These are phyloP conservation scores for Pseudoscleropodium purum DNA, from an alignment of 225 moss, liverwort and hornwort species.

Conservation along the genomic window DNA sequence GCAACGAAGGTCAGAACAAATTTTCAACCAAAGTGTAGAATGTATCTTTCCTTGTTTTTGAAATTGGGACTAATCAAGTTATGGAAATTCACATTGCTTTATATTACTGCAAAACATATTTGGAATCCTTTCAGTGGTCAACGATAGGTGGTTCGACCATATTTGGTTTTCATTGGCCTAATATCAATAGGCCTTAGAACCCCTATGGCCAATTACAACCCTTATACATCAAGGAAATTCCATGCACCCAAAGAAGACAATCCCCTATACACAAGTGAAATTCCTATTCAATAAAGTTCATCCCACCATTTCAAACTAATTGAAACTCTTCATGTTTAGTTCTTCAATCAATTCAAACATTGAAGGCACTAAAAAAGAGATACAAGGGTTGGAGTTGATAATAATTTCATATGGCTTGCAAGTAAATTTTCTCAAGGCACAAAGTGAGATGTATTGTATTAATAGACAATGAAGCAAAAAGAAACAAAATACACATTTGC, in stretches of 20 bases:
- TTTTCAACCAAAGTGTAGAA: too few relatives aligned
- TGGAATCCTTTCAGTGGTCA: too few relatives aligned
- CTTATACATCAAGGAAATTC: fast-evolving
- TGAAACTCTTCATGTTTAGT: neutral
- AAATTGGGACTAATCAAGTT: too few relatives aligned
- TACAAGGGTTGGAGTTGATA: neutral
- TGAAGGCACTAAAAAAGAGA: neutral
- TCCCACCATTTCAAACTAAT: neutral
- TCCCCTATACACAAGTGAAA: neutral
- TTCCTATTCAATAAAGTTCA: neutral
- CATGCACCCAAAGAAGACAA: neutral
- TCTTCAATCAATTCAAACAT: neutral
- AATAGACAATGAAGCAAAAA: too few relatives aligned
- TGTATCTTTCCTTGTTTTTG: too few relatives aligned
- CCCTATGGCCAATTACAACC: neutral
- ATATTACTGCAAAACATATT: too few relatives aligned
- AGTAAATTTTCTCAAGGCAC: neutral
- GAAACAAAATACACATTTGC: too few relatives aligned
- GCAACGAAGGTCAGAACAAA: too few relatives aligned
- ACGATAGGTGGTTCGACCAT: too few relatives aligned
- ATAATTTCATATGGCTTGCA: neutral
- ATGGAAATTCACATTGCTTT: too few relatives aligned
- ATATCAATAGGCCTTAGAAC: neutral
- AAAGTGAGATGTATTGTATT: neutral
- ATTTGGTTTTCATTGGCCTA: neutral